Evolutionary conservation across 2,329 filamentous ascomycete species (phyloP).

Genomic region (Chaetomium olivaceum): DNA sequence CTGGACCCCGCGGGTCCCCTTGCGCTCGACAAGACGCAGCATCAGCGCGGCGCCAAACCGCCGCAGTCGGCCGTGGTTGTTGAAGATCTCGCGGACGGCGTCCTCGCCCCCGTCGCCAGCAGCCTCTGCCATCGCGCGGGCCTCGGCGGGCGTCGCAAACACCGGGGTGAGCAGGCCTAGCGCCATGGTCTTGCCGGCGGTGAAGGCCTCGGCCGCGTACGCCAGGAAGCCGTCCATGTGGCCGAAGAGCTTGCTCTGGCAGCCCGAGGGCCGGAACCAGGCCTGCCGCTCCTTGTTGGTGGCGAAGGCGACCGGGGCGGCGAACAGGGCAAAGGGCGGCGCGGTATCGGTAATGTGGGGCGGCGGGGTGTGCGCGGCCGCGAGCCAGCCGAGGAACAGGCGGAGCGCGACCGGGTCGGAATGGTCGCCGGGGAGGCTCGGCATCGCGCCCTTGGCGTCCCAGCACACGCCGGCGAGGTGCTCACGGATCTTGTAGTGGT

Average conservation of each 20-base stretch:
- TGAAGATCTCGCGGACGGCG: neutral
- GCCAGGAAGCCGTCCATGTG: slow-evolving; percentile 6
- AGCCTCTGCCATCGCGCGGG: neutral
- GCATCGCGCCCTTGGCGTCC: slow-evolving; percentile 1
- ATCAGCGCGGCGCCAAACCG: slow-evolving; percentile 4
- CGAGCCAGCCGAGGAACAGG: slow-evolving; percentile 10
- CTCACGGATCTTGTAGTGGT: neutral
- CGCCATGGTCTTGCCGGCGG: neutral
- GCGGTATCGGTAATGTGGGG: neutral
- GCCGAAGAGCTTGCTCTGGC: slow-evolving; percentile 3
- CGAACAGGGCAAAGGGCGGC: neutral
- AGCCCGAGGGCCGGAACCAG: neutral
- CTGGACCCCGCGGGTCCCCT: neutral
- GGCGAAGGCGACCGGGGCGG: slow-evolving; percentile 2
- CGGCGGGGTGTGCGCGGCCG: neutral
- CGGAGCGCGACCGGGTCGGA: slow-evolving; percentile 2
- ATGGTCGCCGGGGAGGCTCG: neutral
- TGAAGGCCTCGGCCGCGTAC: slow-evolving; percentile 9
- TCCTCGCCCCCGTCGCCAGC: too few relatives aligned
- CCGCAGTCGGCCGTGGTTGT: neutral
- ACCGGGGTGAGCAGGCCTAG: slow-evolving; percentile 3
- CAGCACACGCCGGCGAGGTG: neutral
- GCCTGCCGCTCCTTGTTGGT: neutral
- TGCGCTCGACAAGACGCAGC: neutral
- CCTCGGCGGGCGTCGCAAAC: neutral